phyloP scores from a whole-genome alignment of 2,329 filamentous ascomycete species.

The Paecilomyces sp. region DNA sequence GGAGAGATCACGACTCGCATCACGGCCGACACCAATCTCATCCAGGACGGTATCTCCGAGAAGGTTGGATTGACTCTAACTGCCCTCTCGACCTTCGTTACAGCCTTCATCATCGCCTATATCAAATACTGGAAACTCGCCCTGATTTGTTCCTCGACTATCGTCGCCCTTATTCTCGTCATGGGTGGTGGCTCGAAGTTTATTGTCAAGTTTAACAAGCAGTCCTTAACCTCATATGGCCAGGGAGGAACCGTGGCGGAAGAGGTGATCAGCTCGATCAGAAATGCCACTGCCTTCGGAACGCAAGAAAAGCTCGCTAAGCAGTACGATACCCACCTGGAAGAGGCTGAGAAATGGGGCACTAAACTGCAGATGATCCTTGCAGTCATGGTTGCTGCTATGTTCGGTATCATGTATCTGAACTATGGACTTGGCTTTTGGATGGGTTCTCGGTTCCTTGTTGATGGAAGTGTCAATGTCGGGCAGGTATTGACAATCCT shows the following conservation, averaged over 20 bases:
- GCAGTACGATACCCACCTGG: conserved; percentile 73
- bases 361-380: conserved; percentile 66
- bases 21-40: conserved; percentile 85
- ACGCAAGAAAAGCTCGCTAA: conserved; percentile 86
- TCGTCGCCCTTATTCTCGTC: conserved; percentile 68
- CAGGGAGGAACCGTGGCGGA: conserved; percentile 82
- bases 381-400: conserved; percentile 70
- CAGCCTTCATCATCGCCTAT: conserved; percentile 86
- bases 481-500: conserved; percentile 74
- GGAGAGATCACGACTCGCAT: conserved; percentile 93
- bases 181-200: conserved; percentile 69
- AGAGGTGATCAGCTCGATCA: conserved; percentile 88
- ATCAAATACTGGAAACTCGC: conserved; percentile 90
- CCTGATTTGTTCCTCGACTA: conserved; percentile 73
- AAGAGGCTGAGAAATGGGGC: conserved; percentile 66
- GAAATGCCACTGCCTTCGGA: conserved; percentile 86
- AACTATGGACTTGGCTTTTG: conserved; percentile 87
- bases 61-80: conserved; percentile 74
- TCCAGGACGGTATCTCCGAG: conserved; percentile 90
- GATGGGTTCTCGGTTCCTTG: conserved; percentile 71
- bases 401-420: conserved; percentile 79
- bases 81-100: conserved; percentile 73
- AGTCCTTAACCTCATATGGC: conserved; percentile 71
- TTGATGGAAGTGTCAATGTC: conserved; percentile 58
- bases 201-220: conserved; percentile 74